Evolutionary conservation across 192 early-diverging fungal species (phyloP).

Genomic region (Dissophora globulifera): DNA sequence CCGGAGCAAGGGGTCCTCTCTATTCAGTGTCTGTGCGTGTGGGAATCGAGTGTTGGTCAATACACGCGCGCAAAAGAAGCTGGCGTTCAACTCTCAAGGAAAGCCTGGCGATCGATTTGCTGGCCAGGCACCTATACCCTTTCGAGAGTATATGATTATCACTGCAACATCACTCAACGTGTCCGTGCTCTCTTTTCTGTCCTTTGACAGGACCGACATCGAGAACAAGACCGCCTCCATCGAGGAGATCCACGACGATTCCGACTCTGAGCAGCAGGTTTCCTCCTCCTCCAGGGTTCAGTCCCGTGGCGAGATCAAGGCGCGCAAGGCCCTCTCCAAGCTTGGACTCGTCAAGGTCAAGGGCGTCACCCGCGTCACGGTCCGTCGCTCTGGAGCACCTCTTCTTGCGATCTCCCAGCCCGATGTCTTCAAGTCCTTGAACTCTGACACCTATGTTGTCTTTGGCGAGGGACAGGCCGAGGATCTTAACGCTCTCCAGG

Average conservation of each 20-base stretch:
- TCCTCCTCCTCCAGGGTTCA: conserved; percentile 57
- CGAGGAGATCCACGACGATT: conserved; percentile 51
- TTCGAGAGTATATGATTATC: no score
- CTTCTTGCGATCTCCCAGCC: conserved; percentile 90
- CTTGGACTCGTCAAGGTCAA: conserved; percentile 88
- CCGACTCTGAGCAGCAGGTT: conserved; percentile 39
- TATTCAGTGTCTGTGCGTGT: no score
- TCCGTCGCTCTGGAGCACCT: conserved; percentile 75
- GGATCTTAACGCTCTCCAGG: conserved; percentile 78
- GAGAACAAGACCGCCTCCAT: conserved; percentile 56
- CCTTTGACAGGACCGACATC: conserved; percentile 49
- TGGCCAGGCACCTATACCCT: no score
- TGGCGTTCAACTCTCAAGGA: no score
- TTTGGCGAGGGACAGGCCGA: conserved; percentile 95
- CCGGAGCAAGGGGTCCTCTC: no score
- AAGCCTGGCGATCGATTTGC: no score
- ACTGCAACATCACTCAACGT: no score
- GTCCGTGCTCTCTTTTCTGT: no score
- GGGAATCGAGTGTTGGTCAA: no score
- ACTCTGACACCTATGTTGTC: conserved; percentile 94
- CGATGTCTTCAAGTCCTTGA: conserved; percentile 92
- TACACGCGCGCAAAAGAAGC: no score
- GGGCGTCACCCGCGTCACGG: conserved; percentile 90
- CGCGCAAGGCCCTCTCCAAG: conserved; percentile 94
- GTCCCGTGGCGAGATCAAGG: conserved; percentile 94